Conservation (phyloP, 176 grass and related monocot genomes). For the Aegilops umbellulata region DNA sequence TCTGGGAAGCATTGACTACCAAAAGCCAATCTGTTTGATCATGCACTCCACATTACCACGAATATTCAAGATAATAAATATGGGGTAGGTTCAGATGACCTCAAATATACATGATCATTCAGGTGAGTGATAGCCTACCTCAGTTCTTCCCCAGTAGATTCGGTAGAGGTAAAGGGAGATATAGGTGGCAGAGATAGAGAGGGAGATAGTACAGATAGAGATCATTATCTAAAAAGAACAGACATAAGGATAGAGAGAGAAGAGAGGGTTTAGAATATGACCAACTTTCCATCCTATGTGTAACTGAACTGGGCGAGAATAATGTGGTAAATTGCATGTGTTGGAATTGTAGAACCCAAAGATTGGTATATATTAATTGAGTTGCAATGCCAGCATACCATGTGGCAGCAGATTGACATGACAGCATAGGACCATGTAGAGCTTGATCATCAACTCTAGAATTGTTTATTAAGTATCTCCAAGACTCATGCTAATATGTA, state of each 20-base stretch:
- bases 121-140: background rate
- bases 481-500: background rate
- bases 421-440: background rate
- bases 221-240: background rate
- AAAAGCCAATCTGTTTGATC: background rate
- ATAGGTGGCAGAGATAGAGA: background rate
- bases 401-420: background rate
- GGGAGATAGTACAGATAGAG: background rate
- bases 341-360: background rate
- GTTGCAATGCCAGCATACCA: background rate
- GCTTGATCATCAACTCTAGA: constrained; percentile 1
- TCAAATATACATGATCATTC: background rate
- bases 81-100: constrained; percentile 12
- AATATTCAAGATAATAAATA: background rate
- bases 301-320: background rate
- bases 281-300: background rate
- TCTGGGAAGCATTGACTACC: background rate
- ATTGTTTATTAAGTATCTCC: constrained; percentile 17
- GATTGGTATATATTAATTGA: background rate
- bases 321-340: background rate
- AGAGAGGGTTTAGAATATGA: background rate
- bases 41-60: background rate
- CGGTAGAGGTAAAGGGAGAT: background rate
- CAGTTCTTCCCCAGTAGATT: background rate
- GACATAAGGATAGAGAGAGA: background rate